phyloP scores from a whole-genome alignment of 1,284 basidiomycete genomes.

The Rhizoctonia solani region DNA sequence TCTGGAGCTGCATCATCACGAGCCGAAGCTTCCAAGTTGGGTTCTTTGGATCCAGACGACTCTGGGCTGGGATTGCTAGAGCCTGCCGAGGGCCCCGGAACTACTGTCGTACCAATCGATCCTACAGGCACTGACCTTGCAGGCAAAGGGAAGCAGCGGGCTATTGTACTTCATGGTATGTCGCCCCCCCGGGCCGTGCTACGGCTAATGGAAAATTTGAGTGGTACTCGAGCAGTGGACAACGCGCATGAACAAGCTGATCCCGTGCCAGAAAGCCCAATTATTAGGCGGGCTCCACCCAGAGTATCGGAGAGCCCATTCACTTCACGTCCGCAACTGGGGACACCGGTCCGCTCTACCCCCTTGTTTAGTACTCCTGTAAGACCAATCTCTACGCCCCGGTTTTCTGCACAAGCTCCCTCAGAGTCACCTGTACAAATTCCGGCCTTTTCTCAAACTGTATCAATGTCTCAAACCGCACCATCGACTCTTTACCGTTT shows the following conservation, averaged over 20 bases:
- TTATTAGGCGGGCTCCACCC: not conserved
- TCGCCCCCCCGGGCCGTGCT: not conserved
- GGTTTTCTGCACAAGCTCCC: not conserved
- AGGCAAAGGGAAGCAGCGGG: conserved; percentile 19
- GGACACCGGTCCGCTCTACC: not conserved
- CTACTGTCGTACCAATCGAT: not conserved
- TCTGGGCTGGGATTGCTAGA: conserved; percentile 20
- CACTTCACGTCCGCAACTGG: conserved; percentile 4
- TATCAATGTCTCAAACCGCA: conserved; percentile 1
- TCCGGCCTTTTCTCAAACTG: not conserved
- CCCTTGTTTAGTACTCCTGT: conserved; percentile 16
- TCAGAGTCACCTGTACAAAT: not conserved
- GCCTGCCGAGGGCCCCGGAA: not conserved
- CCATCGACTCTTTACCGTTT: conserved; percentile 24
- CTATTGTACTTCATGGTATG: not conserved
- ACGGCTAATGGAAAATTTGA: conserved; percentile 27
- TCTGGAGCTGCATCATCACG: not conserved
- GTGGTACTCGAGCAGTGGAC: not conserved
- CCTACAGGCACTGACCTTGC: not conserved
- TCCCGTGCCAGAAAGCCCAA: not conserved
- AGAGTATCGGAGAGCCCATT: conserved; percentile 14
- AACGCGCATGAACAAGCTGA: not conserved
- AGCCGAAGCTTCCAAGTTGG: not conserved
- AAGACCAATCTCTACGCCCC: not conserved
- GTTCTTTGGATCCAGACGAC: conserved; percentile 1